Base-by-base conservation (phyloP, 2,329 filamentous ascomycete genomes). In the Aspergillus tubingensis region DNA sequence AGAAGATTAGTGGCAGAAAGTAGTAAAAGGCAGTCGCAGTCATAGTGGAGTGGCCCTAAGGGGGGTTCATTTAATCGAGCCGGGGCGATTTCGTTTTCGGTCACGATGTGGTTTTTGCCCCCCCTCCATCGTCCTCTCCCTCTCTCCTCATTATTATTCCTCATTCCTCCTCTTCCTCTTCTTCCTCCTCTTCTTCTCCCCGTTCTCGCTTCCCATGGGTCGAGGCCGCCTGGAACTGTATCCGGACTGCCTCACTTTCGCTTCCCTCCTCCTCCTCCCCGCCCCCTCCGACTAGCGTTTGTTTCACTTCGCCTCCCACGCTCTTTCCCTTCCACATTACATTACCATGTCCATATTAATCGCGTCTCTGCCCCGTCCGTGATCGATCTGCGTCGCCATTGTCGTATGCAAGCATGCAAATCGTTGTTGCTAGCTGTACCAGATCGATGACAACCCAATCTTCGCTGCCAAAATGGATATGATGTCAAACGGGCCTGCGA, bases 401-500 rank as follows among this genome's bases (percentile, higher is more conserved):
- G 30, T 50, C 41, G 49, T 52, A 55, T 58, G 55, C 61, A 67
- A 74, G 68, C 67, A 74, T 74, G 71, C 68, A 61, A 68, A 66
- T 49, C 50, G 48, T 19, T 17, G 47, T 54, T 59, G 41, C 55
- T 55, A 41, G 61, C 53, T 25, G 55, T 60, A 39, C 47, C 52
- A 61, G 63, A 68, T 65, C 56, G 53, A 67, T 60, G 62, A 66
- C 52, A 62, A 64, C 60, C 53, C 57, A 55, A 56, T 58, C 32
- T 52, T 47, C 17, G 19, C 39, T 54, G 49, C 51, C 48, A 57
- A 61, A 55, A 73, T 72, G 70, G 69, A 75, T 53, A 70, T 68
- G 58, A 73, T 74, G 70, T 68, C 72, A 57, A 53, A 65, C 59
- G 68, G 69, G n/a, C 64, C 65, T 17, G 63, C 65, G 30, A 65